Conservation (phyloP, 2,329 filamentous ascomycete species). For the Arthrobotrys pseudoclavata region DNA sequence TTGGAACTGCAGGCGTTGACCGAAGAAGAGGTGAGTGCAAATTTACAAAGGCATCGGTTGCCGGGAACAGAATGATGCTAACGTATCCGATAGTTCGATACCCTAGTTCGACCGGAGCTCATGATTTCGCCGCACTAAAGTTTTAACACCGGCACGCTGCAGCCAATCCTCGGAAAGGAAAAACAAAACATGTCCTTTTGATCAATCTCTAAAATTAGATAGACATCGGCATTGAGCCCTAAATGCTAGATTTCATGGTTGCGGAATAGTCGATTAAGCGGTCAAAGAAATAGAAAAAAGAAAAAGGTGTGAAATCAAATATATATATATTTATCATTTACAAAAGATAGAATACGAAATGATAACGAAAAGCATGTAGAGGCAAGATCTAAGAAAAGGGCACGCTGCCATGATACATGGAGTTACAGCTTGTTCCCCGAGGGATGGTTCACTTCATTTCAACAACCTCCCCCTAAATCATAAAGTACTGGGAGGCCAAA, state of each 20-base stretch:
- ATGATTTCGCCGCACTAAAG: slow-evolving; percentile 83
- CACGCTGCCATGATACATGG: background rate
- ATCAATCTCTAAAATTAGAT: background rate
- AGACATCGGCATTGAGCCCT: background rate
- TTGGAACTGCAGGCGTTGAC: slow-evolving; percentile 92
- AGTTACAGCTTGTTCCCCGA: background rate
- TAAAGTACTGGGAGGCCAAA: background rate
- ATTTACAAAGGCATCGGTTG: background rate
- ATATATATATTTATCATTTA: background rate
- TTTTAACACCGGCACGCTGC: background rate
- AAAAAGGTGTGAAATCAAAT: background rate
- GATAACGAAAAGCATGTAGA: background rate
- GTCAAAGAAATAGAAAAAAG: too few relatives aligned
- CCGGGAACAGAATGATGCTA: background rate
- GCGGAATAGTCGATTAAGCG: background rate
- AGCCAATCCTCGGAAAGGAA: background rate
- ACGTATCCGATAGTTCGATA: slow-evolving; percentile 74
- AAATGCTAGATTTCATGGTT: background rate
- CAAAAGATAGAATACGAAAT: background rate
- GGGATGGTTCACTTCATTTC: background rate
- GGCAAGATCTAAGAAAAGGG: background rate
- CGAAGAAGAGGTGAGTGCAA: slow-evolving; percentile 75
- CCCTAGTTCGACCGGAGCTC: slow-evolving; percentile 89
- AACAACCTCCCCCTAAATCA: background rate
- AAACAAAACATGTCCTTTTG: background rate